Evolutionary conservation across 1,284 basidiomycete species (phyloP).

Genomic region (Ceratobasidium sp.): DNA sequence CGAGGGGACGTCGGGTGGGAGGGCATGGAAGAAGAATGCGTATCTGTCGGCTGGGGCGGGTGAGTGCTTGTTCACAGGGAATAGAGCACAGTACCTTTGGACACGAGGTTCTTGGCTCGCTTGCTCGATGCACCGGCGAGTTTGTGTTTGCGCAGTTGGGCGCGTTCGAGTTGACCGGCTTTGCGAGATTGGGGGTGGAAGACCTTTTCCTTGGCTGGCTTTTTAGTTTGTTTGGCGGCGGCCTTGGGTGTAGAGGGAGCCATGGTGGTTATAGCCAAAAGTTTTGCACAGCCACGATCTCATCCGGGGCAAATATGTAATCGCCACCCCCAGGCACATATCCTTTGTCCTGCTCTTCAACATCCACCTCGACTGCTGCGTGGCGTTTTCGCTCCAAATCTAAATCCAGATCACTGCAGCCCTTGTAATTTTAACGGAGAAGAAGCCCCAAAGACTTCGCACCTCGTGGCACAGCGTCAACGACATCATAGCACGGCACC

Average conservation of each 20-base stretch:
- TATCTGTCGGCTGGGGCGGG: slow-evolving; percentile 66
- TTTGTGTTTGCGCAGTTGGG: slow-evolving; percentile 74
- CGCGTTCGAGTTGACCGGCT: slow-evolving; percentile 78
- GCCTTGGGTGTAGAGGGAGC: slow-evolving; percentile 27
- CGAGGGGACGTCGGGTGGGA: slow-evolving; percentile 65
- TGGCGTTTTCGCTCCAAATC: no score
- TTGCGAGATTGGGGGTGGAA: slow-evolving; percentile 82
- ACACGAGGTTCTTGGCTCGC: slow-evolving; percentile 61
- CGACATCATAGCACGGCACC: no score
- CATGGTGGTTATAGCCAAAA: slow-evolving; percentile 15
- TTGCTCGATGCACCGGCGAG: slow-evolving; percentile 64
- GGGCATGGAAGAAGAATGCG: slow-evolving; percentile 77
- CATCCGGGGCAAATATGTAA: background rate
- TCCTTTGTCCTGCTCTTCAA: no score
- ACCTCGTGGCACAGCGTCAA: no score
- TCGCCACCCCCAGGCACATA: background rate
- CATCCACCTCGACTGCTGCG: no score
- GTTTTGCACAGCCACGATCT: slow-evolving; percentile 24
- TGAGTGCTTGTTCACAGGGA: background rate
- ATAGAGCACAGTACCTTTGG: slow-evolving; percentile 55
- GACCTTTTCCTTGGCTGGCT: slow-evolving; percentile 71
- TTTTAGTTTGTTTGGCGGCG: slow-evolving; percentile 37
- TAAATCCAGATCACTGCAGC: no score
- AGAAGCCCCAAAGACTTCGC: no score
- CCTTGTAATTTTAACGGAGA: no score